Evolutionary conservation across 2,329 filamentous ascomycete species (phyloP).

Genomic region (Magnaporthiopsis incrustans): DNA sequence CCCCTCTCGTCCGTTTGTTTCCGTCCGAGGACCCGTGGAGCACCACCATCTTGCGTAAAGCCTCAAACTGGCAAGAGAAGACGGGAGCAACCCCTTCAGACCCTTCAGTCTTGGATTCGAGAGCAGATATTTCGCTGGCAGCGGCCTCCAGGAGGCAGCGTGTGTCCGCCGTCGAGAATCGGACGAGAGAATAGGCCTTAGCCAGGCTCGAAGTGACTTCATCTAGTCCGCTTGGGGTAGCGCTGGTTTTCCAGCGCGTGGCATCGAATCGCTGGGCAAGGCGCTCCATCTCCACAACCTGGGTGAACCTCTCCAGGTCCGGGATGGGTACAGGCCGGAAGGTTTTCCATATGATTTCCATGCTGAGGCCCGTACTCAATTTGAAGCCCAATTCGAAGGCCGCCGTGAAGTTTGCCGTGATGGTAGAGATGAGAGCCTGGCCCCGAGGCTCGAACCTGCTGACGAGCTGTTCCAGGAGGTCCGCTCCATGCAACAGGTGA

Average conservation of each 20-base stretch:
- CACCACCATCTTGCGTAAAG: constrained; percentile 43
- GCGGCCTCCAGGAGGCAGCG: constrained; percentile 42
- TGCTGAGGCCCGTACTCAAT: constrained; percentile 66
- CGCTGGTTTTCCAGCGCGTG: constrained; percentile 49
- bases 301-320: constrained; percentile 34
- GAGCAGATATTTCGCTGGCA: constrained; percentile 39
- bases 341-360: constrained; percentile 69
- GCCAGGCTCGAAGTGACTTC: constrained; percentile 47
- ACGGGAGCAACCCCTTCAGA: constrained; percentile 38
- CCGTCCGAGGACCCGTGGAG: constrained; percentile 26
- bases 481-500: constrained; percentile 45
- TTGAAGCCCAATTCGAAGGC: constrained; percentile 64
- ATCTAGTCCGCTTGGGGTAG: constrained; percentile 41
- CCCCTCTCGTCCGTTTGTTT: constrained; percentile 24
- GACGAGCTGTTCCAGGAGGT: constrained; percentile 30
- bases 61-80: constrained; percentile 47
- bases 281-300: constrained; percentile 42
- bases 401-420: constrained; percentile 36
- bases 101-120: constrained; percentile 38
- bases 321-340: constrained; percentile 57
- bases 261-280: constrained; percentile 53
- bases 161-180: constrained; percentile 33
- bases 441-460: constrained; percentile 17
- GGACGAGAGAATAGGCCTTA: constrained; percentile 47
- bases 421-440: constrained; percentile 28